Evolutionary conservation across 495 filamentous ascomycete genomes (phyloP), one percentile per base, ranked within the genome.

Genomic region (Cercophora sp.): DNA sequence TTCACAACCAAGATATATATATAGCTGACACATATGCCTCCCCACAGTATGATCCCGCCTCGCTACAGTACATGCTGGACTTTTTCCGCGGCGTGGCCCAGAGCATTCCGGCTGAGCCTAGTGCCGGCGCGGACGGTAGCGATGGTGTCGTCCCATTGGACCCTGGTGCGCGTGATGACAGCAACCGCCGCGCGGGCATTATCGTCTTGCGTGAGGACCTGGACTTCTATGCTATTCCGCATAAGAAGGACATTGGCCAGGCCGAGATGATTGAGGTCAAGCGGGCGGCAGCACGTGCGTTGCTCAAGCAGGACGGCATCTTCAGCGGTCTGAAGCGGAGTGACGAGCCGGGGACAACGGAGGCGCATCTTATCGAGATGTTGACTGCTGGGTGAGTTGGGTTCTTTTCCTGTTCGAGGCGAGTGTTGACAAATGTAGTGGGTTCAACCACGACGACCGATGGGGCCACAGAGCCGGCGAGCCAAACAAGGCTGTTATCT

Each of bases 331-430:
- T 99, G 40, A 85, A 90, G 65, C 89, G 90, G 68, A 96, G 94
- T 62, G 93, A 97, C 56, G 93, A 97, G 70, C 80, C 86, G 13
- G 93, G 93, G 6, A 96, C 93, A 20, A 99, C 93, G 0, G 93
- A 99, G 68, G 94, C 96, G 67, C 93, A 99, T 74, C 74, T 99
- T 41, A 97, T 99, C 64, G 93, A 99, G 74, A 99, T 99, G 93
- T 70, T 99, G 74, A 99, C 93, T 19, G 93, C 93, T 61, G 93
- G 92, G 92, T 97, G 74, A 70, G 83, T 71, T 25, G n/a, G n/a
- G n/a, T n/a, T n/a, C n/a, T n/a, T n/a, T n/a, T n/a, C n/a, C n/a
- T n/a, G n/a, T n/a, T n/a, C n/a, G n/a, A n/a, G n/a, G n/a, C n/a
- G n/a, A n/a, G n/a, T n/a, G n/a, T n/a, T n/a, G n/a, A n/a, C n/a